phyloP scores from a whole-genome alignment of 164 flowering plant species.

The Houttuynia cordata region DNA sequence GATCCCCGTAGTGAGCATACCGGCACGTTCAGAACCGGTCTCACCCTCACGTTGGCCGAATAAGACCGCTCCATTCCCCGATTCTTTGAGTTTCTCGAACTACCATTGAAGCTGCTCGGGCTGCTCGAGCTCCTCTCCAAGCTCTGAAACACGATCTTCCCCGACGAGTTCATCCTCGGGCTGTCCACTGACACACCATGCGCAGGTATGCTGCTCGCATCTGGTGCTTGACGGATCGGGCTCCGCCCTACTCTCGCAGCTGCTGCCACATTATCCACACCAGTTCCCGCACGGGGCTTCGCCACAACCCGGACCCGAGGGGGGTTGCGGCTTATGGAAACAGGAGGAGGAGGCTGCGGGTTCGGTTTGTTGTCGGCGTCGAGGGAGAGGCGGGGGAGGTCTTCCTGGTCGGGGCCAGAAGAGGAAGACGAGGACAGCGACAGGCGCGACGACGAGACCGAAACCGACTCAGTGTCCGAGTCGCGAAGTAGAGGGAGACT shows the following conservation, averaged over 20 bases:
- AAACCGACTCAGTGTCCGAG: constrained; percentile 41
- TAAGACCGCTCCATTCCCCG: constrained; percentile 71
- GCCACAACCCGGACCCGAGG: constrained; percentile 25
- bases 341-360: constrained; percentile 10
- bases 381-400: constrained; percentile 60
- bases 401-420: constrained; percentile 58
- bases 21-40: constrained; percentile 86
- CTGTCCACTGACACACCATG: constrained; percentile 64
- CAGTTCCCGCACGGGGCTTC: not conserved
- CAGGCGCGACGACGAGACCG: constrained; percentile 52
- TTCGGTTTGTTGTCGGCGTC: constrained; percentile 44
- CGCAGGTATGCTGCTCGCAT: constrained; percentile 9
- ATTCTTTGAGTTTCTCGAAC: constrained; percentile 24
- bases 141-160: constrained; percentile 79
- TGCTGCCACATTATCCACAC: constrained; percentile 10
- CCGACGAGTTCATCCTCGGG: constrained; percentile 91
- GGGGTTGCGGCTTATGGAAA: constrained; percentile 19
- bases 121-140: constrained; percentile 89
- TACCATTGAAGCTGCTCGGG: constrained; percentile 84
- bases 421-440: constrained; percentile 65
- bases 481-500: constrained; percentile 60
- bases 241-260: constrained; percentile 31
- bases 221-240: constrained; percentile 30
- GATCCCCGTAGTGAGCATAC: constrained; percentile 61
- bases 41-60: constrained; percentile 68